Evolutionary conservation across 1,284 basidiomycete genomes (phyloP).

Genomic region (Leccinum pachyderme): DNA sequence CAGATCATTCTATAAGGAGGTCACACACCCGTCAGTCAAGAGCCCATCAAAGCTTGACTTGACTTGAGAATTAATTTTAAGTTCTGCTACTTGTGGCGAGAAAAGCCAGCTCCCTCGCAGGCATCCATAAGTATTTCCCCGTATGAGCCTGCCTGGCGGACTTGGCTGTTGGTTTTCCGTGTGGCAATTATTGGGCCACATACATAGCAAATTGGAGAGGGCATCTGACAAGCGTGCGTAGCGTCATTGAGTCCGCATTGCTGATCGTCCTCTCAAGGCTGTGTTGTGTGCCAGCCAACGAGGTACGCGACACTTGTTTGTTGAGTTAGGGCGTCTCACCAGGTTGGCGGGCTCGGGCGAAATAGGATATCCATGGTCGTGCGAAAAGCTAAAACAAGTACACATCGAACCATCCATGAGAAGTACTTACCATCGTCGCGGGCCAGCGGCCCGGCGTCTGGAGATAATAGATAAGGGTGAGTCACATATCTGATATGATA

Average conservation of each 20-base stretch:
- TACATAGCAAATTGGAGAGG: background rate
- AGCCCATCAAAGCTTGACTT: background rate
- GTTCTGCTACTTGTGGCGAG: too few species aligned
- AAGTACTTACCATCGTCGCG: background rate
- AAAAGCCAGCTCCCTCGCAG: too few species aligned
- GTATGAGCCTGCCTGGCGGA: background rate
- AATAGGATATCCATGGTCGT: background rate
- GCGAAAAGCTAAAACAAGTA: background rate
- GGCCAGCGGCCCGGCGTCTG: background rate
- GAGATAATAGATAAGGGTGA: background rate
- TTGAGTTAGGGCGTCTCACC: background rate
- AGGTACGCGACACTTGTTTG: background rate
- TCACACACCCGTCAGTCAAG: background rate
- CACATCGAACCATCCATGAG: background rate
- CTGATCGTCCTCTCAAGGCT: background rate
- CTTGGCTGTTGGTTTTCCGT: background rate
- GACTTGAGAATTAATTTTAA: background rate
- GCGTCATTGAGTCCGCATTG: background rate
- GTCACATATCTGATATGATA: background rate
- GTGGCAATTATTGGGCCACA: background rate
- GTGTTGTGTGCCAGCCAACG: background rate
- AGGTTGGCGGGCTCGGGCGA: background rate
- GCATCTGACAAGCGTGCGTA: background rate
- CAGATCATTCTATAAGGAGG: background rate
- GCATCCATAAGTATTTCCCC: background rate